These are phyloP conservation scores for Diaporthe ilicicola DNA, from an alignment of 2,329 filamentous ascomycete species.

Conservation along the genomic window DNA sequence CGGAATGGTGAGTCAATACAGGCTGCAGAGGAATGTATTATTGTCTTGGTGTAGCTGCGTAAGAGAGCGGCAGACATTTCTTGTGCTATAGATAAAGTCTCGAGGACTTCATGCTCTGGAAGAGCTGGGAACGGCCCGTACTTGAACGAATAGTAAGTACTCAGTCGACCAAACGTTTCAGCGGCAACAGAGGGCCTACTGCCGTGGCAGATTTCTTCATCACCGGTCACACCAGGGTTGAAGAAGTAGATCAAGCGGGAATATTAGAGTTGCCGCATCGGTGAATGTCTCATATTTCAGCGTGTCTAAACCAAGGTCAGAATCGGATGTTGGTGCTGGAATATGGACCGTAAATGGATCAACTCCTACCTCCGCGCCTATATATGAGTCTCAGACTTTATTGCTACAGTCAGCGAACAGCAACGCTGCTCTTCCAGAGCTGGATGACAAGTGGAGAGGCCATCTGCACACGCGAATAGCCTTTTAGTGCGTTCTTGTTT, in stretches of 20 bases:
- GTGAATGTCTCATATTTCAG: neutral
- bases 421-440: too few species aligned
- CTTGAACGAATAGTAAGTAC: neutral
- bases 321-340: too few species aligned
- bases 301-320: too few species aligned
- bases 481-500: too few species aligned
- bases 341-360: too few species aligned
- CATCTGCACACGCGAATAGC: too few species aligned
- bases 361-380: too few species aligned
- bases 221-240: neutral
- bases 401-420: too few species aligned
- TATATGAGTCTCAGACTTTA: too few species aligned
- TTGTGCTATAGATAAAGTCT: neutral
- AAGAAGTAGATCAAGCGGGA: neutral
- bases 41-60: neutral
- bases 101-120: neutral
- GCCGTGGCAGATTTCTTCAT: neutral
- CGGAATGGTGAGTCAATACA: neutral
- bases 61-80: neutral
- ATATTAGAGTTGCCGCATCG: neutral
- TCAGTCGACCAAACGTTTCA: neutral
- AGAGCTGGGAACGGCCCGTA: neutral
- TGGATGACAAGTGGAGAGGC: too few species aligned
- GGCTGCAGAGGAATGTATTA: neutral
- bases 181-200: neutral